Evolutionary conservation across 2,329 filamentous ascomycete genomes (phyloP).

Genomic region (Phialophora chinensis): DNA sequence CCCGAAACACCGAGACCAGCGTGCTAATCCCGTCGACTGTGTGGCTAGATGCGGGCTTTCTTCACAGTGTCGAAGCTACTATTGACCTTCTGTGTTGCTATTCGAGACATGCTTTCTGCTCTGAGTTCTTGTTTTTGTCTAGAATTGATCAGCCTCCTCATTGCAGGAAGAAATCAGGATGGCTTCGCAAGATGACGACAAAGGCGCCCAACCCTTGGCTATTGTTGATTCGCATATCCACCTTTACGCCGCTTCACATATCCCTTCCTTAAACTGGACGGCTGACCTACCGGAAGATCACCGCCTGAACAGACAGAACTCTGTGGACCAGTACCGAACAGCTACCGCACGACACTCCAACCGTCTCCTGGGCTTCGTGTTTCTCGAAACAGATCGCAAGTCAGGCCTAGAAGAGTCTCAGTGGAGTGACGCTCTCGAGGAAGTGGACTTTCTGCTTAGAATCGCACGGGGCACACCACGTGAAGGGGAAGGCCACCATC

Average conservation of each 20-base stretch:
- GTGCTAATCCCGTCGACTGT: background rate
- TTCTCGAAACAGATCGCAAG: conserved; percentile 80
- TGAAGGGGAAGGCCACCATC: conserved; percentile 63
- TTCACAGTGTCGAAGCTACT: background rate
- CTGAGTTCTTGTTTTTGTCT: background rate
- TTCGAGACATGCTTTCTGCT: background rate
- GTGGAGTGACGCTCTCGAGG: conserved; percentile 72
- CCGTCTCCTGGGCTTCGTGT: conserved; percentile 72
- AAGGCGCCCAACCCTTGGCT: conserved; percentile 2
- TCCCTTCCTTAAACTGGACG: conserved; percentile 70
- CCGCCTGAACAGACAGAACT: conserved; percentile 68
- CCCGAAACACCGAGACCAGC: conserved; percentile 15
- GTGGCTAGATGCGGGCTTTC: background rate
- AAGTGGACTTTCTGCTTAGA: conserved; percentile 71
- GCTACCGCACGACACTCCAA: conserved; percentile 46
- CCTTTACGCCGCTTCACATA: conserved; percentile 74
- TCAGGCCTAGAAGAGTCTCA: conserved; percentile 62
- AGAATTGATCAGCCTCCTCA: background rate
- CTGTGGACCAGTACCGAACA: conserved; percentile 67
- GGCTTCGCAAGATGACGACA: conserved; percentile 2
- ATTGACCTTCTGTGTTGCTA: background rate
- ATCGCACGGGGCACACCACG: conserved; percentile 67
- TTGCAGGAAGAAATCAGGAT: background rate
- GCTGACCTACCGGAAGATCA: conserved; percentile 58
- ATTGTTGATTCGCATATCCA: conserved; percentile 93